Base-by-base conservation (phyloP, 1,284 basidiomycete genomes). In the Ceratorhiza oryzae-sativae region DNA sequence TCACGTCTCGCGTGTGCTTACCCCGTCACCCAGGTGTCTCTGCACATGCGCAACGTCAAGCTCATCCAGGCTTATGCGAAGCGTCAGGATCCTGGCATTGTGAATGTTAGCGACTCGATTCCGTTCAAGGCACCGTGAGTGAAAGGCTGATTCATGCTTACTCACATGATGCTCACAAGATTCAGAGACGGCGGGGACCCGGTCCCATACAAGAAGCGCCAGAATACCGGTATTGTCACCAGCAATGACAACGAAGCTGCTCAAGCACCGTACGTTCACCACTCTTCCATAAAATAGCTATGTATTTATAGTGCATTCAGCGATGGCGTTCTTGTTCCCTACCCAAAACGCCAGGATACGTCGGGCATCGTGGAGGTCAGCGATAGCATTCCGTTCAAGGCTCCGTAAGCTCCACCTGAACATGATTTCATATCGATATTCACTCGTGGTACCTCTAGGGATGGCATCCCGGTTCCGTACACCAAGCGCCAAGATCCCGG, bases 41-140 rank as follows among this genome's bases (percentile, higher is more conserved):
- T 34, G 49, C 46, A 55, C 2, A 30, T 25, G 48, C 32, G 63
- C 32, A 34, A 67, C 10, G 63, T 86, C 59, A 80, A 84, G 65
- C 82, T 81, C 39, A 85, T 87, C 75, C 79, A 79, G 30, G 83
- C 83, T 27, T 87, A 86, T 77, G 77, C 79, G 72, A 84, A 80
- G 74, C 83, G 82, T 45, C 63, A 67, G 25, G 63, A 39, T 27
- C 8, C n/a, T 12, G 8, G 18, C 23, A 23, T 55, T 12, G 61
- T 63, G 5, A 51, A 42, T 2, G 23, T 63, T n/a, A 6, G 8
- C 15, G 61, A 63, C n/a, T 36, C 30, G 15, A 25, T 32, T 1
- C 61, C 61, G 10, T 18, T 49, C 18, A 63, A 45, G 18, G 61
- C 45, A 18, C 61, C 61, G 61, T 63, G 46, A 49, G 61, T 49